These are phyloP conservation scores for Tricholoma matsutake DNA, from an alignment of 768 basidiomycete genomes.

Conservation along the genomic window DNA sequence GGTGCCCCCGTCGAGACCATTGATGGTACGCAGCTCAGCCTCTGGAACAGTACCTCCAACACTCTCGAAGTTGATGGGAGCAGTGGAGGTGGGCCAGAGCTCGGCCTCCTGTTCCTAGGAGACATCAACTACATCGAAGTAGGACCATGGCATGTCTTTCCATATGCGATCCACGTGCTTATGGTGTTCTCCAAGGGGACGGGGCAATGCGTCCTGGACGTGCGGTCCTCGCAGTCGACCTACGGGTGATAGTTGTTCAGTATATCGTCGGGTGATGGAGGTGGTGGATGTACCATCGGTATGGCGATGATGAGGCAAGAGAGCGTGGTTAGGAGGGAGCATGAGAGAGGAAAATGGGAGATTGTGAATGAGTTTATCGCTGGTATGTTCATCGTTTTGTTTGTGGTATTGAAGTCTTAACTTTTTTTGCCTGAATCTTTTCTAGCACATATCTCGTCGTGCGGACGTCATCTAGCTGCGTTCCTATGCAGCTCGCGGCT, in stretches of 20 bases:
- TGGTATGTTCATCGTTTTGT: conserved; percentile 24
- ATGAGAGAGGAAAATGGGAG: no score
- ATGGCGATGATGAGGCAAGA: conserved; percentile 34
- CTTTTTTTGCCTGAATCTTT: no score
- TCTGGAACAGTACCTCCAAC: no score
- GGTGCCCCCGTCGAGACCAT: conserved; percentile 49
- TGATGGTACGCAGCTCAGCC: conserved; percentile 29
- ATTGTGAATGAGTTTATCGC: conserved; percentile 33
- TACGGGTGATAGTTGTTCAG: conserved; percentile 25
- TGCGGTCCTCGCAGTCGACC: conserved; percentile 40
- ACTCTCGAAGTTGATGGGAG: no score
- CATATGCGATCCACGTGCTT: conserved; percentile 50
- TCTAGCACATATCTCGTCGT: no score
- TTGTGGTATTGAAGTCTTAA: no score
- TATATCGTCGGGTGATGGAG: neutral
- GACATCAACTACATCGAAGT: no score
- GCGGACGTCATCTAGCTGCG: no score
- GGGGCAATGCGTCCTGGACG: conserved; percentile 29
- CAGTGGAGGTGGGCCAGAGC: no score
- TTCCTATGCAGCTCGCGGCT: no score
- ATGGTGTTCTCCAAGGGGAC: conserved; percentile 53
- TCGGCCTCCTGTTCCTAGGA: no score
- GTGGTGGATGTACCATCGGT: neutral
- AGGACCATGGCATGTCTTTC: conserved; percentile 44
- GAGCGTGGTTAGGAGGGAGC: neutral